A percentile compares a stretch with the other conserved stretches of the same genome.
phyloP scores from a whole-genome alignment of 306 rosid species.

The Cucurbita pepo region DNA sequence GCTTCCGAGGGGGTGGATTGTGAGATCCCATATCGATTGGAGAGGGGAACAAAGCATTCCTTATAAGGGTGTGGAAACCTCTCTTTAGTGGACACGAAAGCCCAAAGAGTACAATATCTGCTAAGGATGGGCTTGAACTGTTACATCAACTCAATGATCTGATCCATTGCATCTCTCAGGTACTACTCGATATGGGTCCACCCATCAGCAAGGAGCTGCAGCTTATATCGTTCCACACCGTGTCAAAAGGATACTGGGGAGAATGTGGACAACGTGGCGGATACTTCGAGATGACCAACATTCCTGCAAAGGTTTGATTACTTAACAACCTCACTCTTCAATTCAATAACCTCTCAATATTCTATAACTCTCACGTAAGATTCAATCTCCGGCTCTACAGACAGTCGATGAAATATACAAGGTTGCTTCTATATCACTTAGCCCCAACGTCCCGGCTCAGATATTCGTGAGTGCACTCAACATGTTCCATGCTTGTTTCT shows the following conservation, averaged over 20 bases:
- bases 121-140: no score
- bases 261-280: constrained; percentile 99
- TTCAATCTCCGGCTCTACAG: constrained; percentile 22
- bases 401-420: constrained; percentile 96
- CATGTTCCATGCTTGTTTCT: background rate
- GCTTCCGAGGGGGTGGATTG: no score
- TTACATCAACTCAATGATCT: constrained; percentile 1
- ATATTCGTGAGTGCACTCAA: constrained; percentile 64
- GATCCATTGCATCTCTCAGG: constrained; percentile 24
- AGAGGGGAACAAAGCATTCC: no score
- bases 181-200: constrained; percentile 68
- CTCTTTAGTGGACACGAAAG: no score
- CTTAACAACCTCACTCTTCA: background rate
- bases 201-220: constrained; percentile 78
- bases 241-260: constrained; percentile 95
- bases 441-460: constrained; percentile 98
- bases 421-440: constrained; percentile 76
- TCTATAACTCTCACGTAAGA: no score
- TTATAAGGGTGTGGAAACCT: no score
- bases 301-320: constrained; percentile 71
- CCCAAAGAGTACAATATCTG: no score
- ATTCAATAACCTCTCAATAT: background rate
- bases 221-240: constrained; percentile 85
- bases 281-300: constrained; percentile 95
- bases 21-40: no score